Conservation (phyloP, 1,284 basidiomycete species). For the Pyrrhoderma noxium region DNA sequence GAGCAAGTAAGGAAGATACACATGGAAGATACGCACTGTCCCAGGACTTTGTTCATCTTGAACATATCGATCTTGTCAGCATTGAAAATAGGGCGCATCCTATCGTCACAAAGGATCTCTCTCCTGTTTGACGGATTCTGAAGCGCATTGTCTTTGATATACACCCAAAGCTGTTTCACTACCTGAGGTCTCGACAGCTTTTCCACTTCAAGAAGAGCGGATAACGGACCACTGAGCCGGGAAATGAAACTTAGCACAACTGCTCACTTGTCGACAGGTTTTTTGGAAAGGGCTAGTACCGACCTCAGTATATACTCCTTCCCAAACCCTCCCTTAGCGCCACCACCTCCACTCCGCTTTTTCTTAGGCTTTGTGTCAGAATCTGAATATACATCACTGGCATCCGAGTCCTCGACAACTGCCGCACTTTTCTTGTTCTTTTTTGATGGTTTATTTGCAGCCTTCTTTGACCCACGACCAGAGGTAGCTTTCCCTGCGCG, state of each 20-base stretch:
- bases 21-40: conserved; percentile 46
- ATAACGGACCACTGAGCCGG: conserved; percentile 49
- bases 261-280: neutral
- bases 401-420: conserved; percentile 46
- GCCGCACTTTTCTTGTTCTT: conserved; percentile 48
- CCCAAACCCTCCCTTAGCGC: conserved; percentile 55
- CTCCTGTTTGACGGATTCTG: conserved; percentile 77
- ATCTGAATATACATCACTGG: conserved; percentile 31
- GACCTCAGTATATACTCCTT: conserved; percentile 76
- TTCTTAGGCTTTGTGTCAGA: conserved; percentile 30
- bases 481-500: conserved; percentile 26
- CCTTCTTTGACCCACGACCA: conserved; percentile 28
- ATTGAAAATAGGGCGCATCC: conserved; percentile 62
- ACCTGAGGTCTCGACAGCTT: conserved; percentile 80
- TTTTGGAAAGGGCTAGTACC: conserved; percentile 14
- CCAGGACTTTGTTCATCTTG: conserved; percentile 77
- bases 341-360: conserved; percentile 28
- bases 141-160: conserved; percentile 71
- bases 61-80: conserved; percentile 81
- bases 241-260: neutral
- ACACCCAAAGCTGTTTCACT: conserved; percentile 80
- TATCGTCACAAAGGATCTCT: conserved; percentile 75
- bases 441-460: conserved; percentile 36
- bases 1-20: neutral
- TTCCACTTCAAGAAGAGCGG: conserved; percentile 47